phyloP scores from a whole-genome alignment of 441 rosid genomes.

The Breynia disticha region DNA sequence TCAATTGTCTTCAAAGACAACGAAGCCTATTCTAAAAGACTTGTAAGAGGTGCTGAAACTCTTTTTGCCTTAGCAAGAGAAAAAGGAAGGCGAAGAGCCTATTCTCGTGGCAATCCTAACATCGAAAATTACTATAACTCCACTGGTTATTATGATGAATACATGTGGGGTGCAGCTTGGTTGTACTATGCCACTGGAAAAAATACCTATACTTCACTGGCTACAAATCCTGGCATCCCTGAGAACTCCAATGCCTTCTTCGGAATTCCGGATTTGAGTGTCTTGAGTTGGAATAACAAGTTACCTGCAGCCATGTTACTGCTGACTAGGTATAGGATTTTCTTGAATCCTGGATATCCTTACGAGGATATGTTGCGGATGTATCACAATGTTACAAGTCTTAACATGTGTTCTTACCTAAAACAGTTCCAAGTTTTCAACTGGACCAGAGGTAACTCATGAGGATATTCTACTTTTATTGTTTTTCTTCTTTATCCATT shows the following conservation, averaged over 20 bases:
- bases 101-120: constrained; percentile 23
- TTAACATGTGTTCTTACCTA: constrained; percentile 68
- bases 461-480: not conserved
- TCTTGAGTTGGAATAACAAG: constrained; percentile 70
- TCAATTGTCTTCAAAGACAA: constrained; percentile 63
- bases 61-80: constrained; percentile 58
- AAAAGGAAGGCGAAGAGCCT: constrained; percentile 8
- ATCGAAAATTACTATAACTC: constrained; percentile 57
- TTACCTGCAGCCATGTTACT: constrained; percentile 75
- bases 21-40: constrained; percentile 41
- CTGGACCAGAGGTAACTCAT: constrained; percentile 47
- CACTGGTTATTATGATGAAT: constrained; percentile 62
- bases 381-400: constrained; percentile 62
- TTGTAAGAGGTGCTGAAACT: constrained; percentile 50
- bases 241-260: constrained; percentile 48
- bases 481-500: not conserved
- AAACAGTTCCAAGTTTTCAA: constrained; percentile 47
- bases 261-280: constrained; percentile 25
- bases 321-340: constrained; percentile 60
- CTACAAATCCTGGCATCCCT: constrained; percentile 48
- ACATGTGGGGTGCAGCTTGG: constrained; percentile 89
- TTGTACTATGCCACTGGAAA: constrained; percentile 82
- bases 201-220: constrained; percentile 34
- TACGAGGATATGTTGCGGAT: constrained; percentile 64
- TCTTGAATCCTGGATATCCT: constrained; percentile 68